These are phyloP conservation scores for Echeveria elegans DNA, from an alignment of 164 flowering plant species.

Conservation along the genomic window DNA sequence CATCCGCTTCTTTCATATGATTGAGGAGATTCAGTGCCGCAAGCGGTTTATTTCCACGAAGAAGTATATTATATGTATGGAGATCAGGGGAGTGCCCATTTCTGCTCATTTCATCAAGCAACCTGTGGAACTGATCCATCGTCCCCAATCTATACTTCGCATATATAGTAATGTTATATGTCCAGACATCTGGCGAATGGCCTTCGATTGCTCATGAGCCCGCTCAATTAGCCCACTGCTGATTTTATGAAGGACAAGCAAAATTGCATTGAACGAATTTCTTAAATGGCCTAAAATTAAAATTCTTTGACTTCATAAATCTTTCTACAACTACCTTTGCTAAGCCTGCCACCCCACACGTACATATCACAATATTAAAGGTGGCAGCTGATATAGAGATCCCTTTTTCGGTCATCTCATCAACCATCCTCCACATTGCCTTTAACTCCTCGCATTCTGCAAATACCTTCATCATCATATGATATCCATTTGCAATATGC, in stretches of 20 bases:
- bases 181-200: conserved; percentile 52
- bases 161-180: conserved; percentile 63
- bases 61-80: conserved; percentile 75
- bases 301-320: conserved; percentile 64
- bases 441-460: conserved; percentile 62
- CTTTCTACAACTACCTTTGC: conserved; percentile 65
- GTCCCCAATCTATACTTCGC: conserved; percentile 70
- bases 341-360: conserved; percentile 69
- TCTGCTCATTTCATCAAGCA: conserved; percentile 69
- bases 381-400: conserved; percentile 59
- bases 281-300: conserved; percentile 67
- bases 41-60: conserved; percentile 58
- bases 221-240: conserved; percentile 76
- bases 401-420: conserved; percentile 81
- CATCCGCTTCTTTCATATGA: conserved; percentile 69
- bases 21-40: conserved; percentile 68
- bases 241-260: conserved; percentile 47
- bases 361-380: conserved; percentile 66
- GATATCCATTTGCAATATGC: conserved; percentile 58
- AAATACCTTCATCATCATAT: conserved; percentile 69
- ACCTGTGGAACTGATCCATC: conserved; percentile 44
- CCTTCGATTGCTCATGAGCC: conserved; percentile 62
- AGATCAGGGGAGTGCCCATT: conserved; percentile 63
- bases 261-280: conserved; percentile 76
- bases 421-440: conserved; percentile 76